Percentiles rank a stretch among this genome's conserved stretches.
phyloP scores from a whole-genome alignment of 805 yeast species.

The Cyberlindnera bimundalis region DNA sequence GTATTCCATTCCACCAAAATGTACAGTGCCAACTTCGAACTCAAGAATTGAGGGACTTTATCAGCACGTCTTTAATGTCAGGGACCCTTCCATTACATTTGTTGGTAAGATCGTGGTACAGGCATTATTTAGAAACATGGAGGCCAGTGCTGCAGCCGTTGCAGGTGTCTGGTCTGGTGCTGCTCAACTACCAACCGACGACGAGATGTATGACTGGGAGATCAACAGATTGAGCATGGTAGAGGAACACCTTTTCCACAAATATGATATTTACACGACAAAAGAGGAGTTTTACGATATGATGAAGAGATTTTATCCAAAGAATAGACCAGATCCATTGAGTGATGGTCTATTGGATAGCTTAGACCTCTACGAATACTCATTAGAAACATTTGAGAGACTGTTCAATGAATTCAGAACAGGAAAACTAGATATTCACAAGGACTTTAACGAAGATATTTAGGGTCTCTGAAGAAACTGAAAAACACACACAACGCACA shows the following conservation, averaged over 20 bases:
- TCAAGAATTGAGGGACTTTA: constrained; percentile 40
- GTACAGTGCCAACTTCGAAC: constrained; percentile 20
- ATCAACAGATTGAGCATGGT: constrained; percentile 24
- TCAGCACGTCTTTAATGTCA: constrained; percentile 43
- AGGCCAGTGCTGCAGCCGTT: constrained; percentile 49
- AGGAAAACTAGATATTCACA: constrained; percentile 13
- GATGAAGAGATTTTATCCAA: constrained; percentile 28
- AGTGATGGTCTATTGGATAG: constrained; percentile 18
- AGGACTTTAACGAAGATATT: constrained; percentile 12
- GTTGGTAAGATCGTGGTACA: constrained; percentile 40
- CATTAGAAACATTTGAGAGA: constrained; percentile 21
- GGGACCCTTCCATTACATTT: constrained; percentile 45
- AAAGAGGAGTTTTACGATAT: constrained; percentile 30
- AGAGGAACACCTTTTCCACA: constrained; percentile 32
- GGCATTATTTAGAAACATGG: constrained; percentile 47
- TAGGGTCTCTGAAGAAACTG: too few relatives aligned
- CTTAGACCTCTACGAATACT: constrained; percentile 13
- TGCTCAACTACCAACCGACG: constrained; percentile 35
- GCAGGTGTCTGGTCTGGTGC: constrained; percentile 54
- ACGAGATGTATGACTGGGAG: constrained; percentile 39
- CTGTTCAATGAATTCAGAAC: constrained; percentile 22
- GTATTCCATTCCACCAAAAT: constrained; percentile 26
- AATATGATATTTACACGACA: constrained; percentile 30
- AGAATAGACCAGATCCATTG: constrained; percentile 34
- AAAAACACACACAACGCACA: too few relatives aligned